These are phyloP conservation scores for Epichloe coenophiala DNA, from an alignment of 2,329 filamentous ascomycete genomes.

Conservation along the genomic window DNA sequence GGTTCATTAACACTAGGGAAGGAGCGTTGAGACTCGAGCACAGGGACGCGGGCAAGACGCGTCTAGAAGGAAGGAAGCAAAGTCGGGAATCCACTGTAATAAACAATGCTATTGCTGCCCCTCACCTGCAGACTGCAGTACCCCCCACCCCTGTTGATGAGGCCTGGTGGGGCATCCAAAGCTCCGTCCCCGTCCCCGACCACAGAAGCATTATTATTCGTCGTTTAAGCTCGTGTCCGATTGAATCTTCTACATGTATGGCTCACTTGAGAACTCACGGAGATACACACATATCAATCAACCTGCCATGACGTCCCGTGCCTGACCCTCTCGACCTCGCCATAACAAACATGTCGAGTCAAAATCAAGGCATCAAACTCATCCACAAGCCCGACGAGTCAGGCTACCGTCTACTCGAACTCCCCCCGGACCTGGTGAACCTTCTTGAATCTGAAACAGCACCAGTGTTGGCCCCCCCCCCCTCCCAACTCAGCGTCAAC, in stretches of 20 bases:
- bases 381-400: constrained; percentile 32
- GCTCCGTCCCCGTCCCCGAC: too few species aligned
- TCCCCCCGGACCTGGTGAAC: constrained; percentile 43
- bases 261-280: too few species aligned
- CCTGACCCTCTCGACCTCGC: too few species aligned
- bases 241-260: too few species aligned
- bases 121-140: too few species aligned
- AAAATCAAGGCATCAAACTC: constrained; percentile 35
- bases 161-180: background rate
- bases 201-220: too few species aligned
- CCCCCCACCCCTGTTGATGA: too few species aligned
- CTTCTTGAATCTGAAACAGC: constrained; percentile 40
- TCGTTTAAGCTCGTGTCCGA: too few species aligned
- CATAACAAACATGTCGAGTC: constrained; percentile 29
- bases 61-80: background rate
- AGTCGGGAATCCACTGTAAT: background rate
- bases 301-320: too few species aligned
- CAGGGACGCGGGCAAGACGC: background rate
- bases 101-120: background rate
- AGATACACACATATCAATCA: too few species aligned
- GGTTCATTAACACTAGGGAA: background rate
- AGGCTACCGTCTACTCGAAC: constrained; percentile 47
- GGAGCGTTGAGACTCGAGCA: background rate
- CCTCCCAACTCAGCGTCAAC: background rate
- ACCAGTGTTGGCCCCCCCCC: constrained; percentile 34